Evolutionary conservation across 1,139 yeast genomes (phyloP), one percentile per base, ranked within the genome.

Genomic region (Hemisphaericaspora xylofermentans): DNA sequence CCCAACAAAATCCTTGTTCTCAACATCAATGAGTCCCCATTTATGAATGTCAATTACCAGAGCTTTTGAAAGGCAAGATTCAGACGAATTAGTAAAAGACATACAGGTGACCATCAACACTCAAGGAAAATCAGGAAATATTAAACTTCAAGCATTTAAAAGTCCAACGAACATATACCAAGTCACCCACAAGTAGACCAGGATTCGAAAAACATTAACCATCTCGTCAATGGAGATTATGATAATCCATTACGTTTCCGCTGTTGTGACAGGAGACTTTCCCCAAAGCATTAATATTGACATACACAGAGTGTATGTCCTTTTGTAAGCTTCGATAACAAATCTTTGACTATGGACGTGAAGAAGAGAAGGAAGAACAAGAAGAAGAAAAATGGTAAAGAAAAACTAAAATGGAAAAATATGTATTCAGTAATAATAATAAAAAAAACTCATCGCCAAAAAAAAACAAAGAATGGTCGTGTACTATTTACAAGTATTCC

Each of bases 251-350:
- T 64, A 65, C 81, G 83, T 78, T 78, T 76, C 83, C 83, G 80
- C 82, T 63, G 70, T 55, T 60, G 53, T 64, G 89, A 88, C 89
- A 84, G 94, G 93, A 84, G 94, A 85, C 94, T 85, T 85, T 85
- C 93, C 94, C 94, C 93, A 79, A 84, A 84, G 89, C 88, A 61
- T 61, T 48, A 43, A 10, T 15, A 44, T 19, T 52, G 61, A 54
- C 54, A 38, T 22, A 28, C 46, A 49, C 36, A 27, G 17, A 28
- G 31, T 28, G 31, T 36, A 35, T 43, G 57, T 66, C 80, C 73
- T 74, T 80, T 53, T 73, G 91, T 68, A 68, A 65, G 86, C 91
- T 84, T 85, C 83, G 93, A 80, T 60, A 81, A 82, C 89, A 84
- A 84, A 81, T 84, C 88, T 84, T 84, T 68, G 79, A 62, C 74